Conservation (phyloP, 2,329 filamentous ascomycete species). For the Rhynchosporium secalis region DNA sequence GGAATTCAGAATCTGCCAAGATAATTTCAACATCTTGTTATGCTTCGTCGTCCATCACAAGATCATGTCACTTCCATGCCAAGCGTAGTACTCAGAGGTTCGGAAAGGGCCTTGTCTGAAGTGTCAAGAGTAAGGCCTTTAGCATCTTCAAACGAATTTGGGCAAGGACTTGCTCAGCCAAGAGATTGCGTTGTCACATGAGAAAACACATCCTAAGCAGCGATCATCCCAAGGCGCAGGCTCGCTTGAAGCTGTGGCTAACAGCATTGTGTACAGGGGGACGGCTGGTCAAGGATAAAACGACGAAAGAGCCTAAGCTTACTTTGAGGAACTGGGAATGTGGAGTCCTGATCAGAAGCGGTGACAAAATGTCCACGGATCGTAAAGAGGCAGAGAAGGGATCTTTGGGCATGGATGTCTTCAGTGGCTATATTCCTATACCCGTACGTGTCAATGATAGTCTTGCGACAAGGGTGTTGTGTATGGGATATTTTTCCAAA, state of each 20-base stretch:
- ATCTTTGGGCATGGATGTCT: constrained; percentile 43
- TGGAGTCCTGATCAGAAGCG: constrained; percentile 61
- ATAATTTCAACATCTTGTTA: not conserved
- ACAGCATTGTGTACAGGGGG: constrained; percentile 57
- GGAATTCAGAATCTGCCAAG: not conserved
- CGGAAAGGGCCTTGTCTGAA: not conserved
- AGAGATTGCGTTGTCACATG: not conserved
- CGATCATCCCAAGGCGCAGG: not conserved
- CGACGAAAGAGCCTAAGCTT: constrained; percentile 68
- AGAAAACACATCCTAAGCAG: not conserved
- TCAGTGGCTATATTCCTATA: constrained; percentile 57
- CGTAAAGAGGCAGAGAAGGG: constrained; percentile 9
- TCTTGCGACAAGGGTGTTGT: too few relatives aligned
- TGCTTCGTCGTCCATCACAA: not conserved
- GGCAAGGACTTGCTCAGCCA: not conserved
- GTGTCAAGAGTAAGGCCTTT: not conserved
- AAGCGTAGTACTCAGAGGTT: not conserved
- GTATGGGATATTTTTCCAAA: too few relatives aligned
- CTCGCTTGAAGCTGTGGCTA: constrained; percentile 1
- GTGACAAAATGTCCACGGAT: not conserved
- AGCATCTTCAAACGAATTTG: too few relatives aligned
- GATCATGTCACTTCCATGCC: not conserved
- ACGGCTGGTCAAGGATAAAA: constrained; percentile 68
- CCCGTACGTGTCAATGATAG: constrained; percentile 42
- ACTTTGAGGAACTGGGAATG: constrained; percentile 95